Base-by-base conservation (phyloP, 2,329 filamentous ascomycete genomes). In the Diplodia corticola region DNA sequence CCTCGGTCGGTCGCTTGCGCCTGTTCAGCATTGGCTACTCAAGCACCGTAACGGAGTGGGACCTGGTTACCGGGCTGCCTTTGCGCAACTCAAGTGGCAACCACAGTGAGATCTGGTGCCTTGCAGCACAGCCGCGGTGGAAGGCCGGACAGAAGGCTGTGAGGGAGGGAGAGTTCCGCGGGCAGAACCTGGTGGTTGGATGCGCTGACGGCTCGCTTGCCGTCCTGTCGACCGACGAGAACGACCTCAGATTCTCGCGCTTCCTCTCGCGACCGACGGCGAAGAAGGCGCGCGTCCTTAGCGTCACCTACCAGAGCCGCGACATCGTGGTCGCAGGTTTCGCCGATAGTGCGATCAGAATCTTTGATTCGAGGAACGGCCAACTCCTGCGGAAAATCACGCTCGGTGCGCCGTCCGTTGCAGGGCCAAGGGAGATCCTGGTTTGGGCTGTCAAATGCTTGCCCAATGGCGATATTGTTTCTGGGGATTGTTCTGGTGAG, bases 21-120 rank as follows among this genome's bases (percentile, higher is more conserved):
- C 86, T 99, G 49, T 99, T 99, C 82, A 98, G 94, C 79, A 96
- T 97, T 75, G 94, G 94, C 66, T 96, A 95, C 76, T 96, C 93
- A 22, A 92, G 91, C 63, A 91, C 90, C 26, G 88, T 99, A 54
- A 97, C 93, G 0, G 95, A 99, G 79, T 99, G 95, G 95, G 91
- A 98, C 80, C 82, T 99, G 26, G 87, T 88, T 70, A 90, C 88
- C 69, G 92, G 91, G 15, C 84, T 87, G 65, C 91, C 93, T 12
- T 86, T 90, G 79, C 87, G 90, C 67, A 91, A 96, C 77, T 92
- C 92, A 20, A 93, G 91, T 73, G 95, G 94, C 53, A 96, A 96
- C 78, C 92, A 96, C 78, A 93, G 93, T 70, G 93, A 97, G 74
- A 94, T 98, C 68, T 99, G 95, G 95, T 98, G 94, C 79, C 86